Percentiles rank a stretch among this genome's conserved stretches.
Conservation (phyloP, 306 rosid genomes). For the Cercis canadensis region DNA sequence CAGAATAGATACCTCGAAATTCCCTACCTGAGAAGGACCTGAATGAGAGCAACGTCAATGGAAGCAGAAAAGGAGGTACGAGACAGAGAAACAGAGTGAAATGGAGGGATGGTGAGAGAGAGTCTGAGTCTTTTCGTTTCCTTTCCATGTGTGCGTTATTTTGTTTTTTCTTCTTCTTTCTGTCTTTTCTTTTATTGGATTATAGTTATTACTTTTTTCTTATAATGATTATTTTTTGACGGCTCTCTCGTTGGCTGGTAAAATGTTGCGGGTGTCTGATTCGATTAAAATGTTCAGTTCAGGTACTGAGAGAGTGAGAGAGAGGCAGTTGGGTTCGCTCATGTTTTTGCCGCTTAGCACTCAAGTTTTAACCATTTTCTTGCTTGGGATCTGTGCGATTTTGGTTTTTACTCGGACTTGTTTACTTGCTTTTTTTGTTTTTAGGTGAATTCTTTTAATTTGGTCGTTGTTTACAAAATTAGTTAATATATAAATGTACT, state of each 20-base stretch:
- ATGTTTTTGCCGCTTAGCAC: background rate
- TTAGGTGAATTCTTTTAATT: too few relatives aligned
- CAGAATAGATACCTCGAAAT: conserved; percentile 28
- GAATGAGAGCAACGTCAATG: conserved; percentile 38
- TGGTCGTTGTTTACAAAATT: too few relatives aligned
- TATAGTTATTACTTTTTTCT: too few relatives aligned
- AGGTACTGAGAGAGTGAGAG: too few relatives aligned
- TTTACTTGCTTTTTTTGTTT: background rate
- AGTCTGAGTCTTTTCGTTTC: conserved; percentile 56
- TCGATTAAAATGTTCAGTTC: too few relatives aligned
- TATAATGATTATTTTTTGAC: background rate
- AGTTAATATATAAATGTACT: too few relatives aligned
- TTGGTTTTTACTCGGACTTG: conserved; percentile 13
- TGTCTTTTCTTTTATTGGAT: background rate
- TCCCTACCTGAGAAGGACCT: conserved; percentile 27
- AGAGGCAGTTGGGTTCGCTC: conserved; percentile 11
- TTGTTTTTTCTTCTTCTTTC: conserved; percentile 12
- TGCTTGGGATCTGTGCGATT: conserved; percentile 44
- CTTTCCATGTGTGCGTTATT: conserved; percentile 46
- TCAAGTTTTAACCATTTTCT: conserved; percentile 14
- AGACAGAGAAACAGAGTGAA: conserved; percentile 30
- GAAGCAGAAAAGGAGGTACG: conserved; percentile 23
- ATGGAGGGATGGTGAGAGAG: conserved; percentile 28
- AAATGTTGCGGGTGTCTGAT: too few relatives aligned
- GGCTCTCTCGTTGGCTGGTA: background rate